These are phyloP conservation scores for Kazachstania taianensis DNA, from an alignment of 805 yeast species.

Conservation along the genomic window DNA sequence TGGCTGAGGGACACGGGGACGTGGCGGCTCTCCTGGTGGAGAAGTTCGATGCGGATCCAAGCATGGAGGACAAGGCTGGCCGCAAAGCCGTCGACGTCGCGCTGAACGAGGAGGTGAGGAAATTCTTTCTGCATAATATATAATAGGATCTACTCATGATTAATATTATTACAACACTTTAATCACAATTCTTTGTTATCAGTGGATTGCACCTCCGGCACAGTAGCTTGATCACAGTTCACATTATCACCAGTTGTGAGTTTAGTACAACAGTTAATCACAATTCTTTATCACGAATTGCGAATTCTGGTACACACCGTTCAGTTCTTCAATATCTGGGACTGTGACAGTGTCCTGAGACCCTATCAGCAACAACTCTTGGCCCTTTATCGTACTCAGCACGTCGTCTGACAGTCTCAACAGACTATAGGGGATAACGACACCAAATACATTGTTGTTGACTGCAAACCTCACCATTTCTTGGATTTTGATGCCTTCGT, in stretches of 20 bases:
- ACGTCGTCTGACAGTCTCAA: conserved; percentile 66
- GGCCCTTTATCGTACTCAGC: conserved; percentile 60
- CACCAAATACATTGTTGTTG: conserved; percentile 74
- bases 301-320: conserved; percentile 17
- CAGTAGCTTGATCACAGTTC: no score
- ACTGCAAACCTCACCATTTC: conserved; percentile 76
- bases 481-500: conserved; percentile 34
- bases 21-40: conserved; percentile 50
- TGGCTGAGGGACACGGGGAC: conserved; percentile 83
- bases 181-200: no score
- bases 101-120: conserved; percentile 41
- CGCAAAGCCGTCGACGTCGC: conserved; percentile 45
- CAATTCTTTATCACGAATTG: conserved; percentile 12
- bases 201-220: no score
- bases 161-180: no score
- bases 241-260: not conserved
- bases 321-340: conserved; percentile 8
- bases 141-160: not conserved
- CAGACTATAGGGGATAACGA: conserved; percentile 64
- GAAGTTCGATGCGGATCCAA: conserved; percentile 54
- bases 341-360: conserved; percentile 24
- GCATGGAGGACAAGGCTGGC: conserved; percentile 40
- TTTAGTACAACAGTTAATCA: not conserved
- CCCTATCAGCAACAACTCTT: conserved; percentile 80
- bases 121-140: conserved; percentile 28